Conservation (phyloP, 352 stramenopile genomes). For the Globisporangium splendens region DNA sequence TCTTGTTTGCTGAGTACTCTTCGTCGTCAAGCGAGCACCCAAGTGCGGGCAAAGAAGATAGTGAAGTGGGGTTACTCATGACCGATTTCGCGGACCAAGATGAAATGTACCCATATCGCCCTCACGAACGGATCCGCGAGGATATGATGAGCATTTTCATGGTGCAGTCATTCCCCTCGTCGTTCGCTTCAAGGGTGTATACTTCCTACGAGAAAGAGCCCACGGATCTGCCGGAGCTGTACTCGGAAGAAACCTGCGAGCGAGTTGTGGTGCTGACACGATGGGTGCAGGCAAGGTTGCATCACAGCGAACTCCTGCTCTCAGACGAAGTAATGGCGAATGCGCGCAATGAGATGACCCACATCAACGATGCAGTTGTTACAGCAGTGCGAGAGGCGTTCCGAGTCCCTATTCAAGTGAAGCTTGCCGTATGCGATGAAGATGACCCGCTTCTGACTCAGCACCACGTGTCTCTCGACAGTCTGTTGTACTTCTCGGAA, state of each 20-base stretch:
- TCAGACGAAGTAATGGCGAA: no score
- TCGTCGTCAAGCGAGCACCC: no score
- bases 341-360: not conserved
- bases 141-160: not conserved
- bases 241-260: not conserved
- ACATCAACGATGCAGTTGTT: not conserved
- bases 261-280: no score
- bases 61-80: not conserved
- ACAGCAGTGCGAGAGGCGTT: not conserved
- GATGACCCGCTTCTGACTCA: no score
- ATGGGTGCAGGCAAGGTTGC: no score
- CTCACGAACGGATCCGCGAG: not conserved
- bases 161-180: no score
- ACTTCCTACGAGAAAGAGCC: not conserved
- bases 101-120: not conserved
- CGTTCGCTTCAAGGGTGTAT: no score
- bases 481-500: no score
- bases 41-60: not conserved
- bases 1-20: constrained; percentile 3
- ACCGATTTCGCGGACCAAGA: constrained; percentile 5
- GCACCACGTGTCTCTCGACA: no score
- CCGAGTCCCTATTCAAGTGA: not conserved
- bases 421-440: no score
- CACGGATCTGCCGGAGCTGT: no score
- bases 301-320: not conserved